These are phyloP conservation scores for Rosa rugosa DNA, from an alignment of 306 rosid species.

Conservation along the genomic window DNA sequence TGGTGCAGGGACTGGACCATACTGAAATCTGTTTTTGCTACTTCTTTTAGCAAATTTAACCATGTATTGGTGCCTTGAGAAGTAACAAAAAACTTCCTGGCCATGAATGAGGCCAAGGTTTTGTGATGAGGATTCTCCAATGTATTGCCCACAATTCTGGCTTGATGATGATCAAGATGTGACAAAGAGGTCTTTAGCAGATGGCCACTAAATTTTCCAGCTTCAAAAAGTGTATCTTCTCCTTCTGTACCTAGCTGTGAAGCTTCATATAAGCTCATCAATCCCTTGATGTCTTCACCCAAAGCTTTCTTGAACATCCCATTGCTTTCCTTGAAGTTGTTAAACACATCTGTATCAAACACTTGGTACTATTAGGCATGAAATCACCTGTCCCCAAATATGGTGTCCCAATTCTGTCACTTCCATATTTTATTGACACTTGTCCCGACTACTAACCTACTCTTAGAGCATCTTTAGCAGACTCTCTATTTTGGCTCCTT, in stretches of 20 bases:
- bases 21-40: conserved; percentile 46
- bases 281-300: conserved; percentile 23
- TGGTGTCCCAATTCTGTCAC: too few relatives aligned
- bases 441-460: too few relatives aligned
- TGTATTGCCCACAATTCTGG: conserved; percentile 29
- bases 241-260: conserved; percentile 29
- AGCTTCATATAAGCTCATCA: conserved; percentile 41
- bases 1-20: conserved; percentile 31
- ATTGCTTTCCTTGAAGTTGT: conserved; percentile 28
- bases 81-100: conserved; percentile 26
- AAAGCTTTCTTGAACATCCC: conserved; percentile 14
- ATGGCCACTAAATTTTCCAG: conserved; percentile 19
- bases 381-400: too few relatives aligned
- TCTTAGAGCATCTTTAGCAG: too few relatives aligned
- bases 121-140: conserved; percentile 55
- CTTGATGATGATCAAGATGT: conserved; percentile 7
- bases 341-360: conserved; percentile 15
- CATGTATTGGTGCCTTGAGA: conserved; percentile 32
- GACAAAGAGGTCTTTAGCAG: conserved; percentile 4
- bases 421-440: too few relatives aligned
- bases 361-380: too few relatives aligned
- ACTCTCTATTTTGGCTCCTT: too few relatives aligned
- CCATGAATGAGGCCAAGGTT: conserved; percentile 48
- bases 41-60: conserved; percentile 37
- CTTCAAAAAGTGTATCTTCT: conserved; percentile 36